Percentiles rank a stretch among this genome's conserved stretches.
These are phyloP conservation scores for Epichloe amarillans DNA, from an alignment of 2,329 filamentous ascomycete species.

Conservation along the genomic window DNA sequence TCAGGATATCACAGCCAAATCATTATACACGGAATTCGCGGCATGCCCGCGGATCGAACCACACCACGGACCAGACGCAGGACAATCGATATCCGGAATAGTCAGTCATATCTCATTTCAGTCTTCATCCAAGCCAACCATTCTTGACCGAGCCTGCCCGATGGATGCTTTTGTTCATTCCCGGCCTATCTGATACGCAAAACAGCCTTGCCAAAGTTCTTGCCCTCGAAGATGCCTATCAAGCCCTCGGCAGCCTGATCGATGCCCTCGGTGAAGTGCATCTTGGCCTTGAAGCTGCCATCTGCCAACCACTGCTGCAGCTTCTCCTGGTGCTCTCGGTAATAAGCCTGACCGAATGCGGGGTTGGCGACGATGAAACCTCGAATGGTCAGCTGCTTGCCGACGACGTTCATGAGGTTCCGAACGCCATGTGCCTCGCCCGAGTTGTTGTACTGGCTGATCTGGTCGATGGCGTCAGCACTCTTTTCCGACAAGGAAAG, in stretches of 20 bases:
- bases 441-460: conserved; percentile 69
- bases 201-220: conserved; percentile 80
- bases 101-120: not conserved
- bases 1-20: not conserved
- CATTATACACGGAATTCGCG: not conserved
- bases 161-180: no score
- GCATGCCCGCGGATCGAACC: no score
- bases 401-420: conserved; percentile 51
- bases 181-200: conserved; percentile 20
- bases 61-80: no score
- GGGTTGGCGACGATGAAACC: conserved; percentile 63
- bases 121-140: not conserved
- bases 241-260: conserved; percentile 66
- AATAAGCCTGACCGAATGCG: conserved; percentile 53
- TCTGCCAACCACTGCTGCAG: conserved; percentile 65
- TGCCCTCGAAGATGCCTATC: conserved; percentile 59
- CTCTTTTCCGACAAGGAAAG: not conserved
- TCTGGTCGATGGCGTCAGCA: conserved; percentile 19
- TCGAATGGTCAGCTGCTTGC: conserved; percentile 55
- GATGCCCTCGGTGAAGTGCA: conserved; percentile 59
- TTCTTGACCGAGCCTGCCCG: no score
- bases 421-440: conserved; percentile 43
- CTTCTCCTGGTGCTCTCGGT: conserved; percentile 60
- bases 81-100: not conserved
- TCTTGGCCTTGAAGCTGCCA: conserved; percentile 58